Percentiles rank a stretch among this genome's conserved stretches.
These are phyloP conservation scores for Raphanus sativus DNA, from an alignment of 345 rosid species.

Conservation along the genomic window DNA sequence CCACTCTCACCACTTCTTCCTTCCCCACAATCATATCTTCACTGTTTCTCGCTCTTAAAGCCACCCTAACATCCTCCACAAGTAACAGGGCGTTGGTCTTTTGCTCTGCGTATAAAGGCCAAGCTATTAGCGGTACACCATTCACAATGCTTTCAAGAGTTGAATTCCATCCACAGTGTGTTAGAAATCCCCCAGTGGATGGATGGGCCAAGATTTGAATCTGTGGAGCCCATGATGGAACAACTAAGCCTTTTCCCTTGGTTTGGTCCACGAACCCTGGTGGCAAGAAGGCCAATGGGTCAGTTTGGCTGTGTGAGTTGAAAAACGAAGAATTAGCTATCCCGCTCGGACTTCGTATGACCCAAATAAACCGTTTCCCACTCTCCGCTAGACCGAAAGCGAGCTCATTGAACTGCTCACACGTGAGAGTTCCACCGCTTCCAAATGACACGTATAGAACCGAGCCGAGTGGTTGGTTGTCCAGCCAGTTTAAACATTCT, in stretches of 20 bases:
- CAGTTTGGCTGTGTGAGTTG: conserved; percentile 19
- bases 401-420: conserved; percentile 27
- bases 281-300: conserved; percentile 28
- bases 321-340: conserved; percentile 17
- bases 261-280: conserved; percentile 20
- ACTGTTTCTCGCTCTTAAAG: background rate
- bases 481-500: conserved; percentile 50
- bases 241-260: conserved; percentile 26
- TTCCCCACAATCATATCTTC: background rate
- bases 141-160: conserved; percentile 28
- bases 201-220: conserved; percentile 26
- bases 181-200: conserved; percentile 27
- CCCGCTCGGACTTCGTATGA: conserved; percentile 23
- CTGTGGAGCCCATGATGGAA: conserved; percentile 34
- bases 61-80: conserved; percentile 16
- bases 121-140: conserved; percentile 35
- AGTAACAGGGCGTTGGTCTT: conserved; percentile 27
- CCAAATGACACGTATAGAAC: conserved; percentile 73
- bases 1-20: conserved; percentile 29
- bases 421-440: conserved; percentile 60
- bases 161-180: conserved; percentile 41
- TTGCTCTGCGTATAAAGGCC: conserved; percentile 39
- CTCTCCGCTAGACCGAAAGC: conserved; percentile 29
- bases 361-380: conserved; percentile 28
- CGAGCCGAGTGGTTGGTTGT: conserved; percentile 48